Evolutionary conservation across 352 stramenopile genomes (phyloP), one percentile per base, ranked within the genome.

Genomic region (Globisporangium mamillatum): DNA sequence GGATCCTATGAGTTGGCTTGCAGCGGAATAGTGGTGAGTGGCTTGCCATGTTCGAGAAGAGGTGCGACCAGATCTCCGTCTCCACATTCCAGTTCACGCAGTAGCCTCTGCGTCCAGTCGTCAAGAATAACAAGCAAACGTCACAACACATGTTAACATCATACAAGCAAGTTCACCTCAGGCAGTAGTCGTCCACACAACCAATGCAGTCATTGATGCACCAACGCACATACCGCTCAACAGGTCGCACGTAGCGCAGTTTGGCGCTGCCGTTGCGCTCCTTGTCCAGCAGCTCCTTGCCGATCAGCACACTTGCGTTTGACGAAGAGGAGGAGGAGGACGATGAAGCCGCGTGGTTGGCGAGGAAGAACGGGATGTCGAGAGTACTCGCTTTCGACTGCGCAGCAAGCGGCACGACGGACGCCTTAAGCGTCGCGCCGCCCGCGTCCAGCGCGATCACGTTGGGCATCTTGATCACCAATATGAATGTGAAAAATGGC

Each of bases 71-170:
- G 8, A 93, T 64, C 36, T 91, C 85, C 4, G 69, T 79, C 71
- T 91, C 82, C 10, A 91, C 71, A 63, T 93, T 93, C 85, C 85
- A 93, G 58, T 93, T 93, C 48, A 93, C 83, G 53, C 82, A 91
- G 65, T 91, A 93, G 20, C 85, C 85, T n/a, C 84, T 91, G 58
- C 24, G 60, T 27, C 22, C 38, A 38, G 16, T 24, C n/a, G 63
- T 18, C 4, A 57, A 27, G 9, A 27, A 52, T 14, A 27, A 55
- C 1, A 36, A 25, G 29, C 16, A 59, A 36, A 24, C 38, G 36
- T 16, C 36, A 12, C 20, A 58, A n/a, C 20, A 22, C 7, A 53
- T 18, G 9, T 41, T 10, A 36, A 9, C 20, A 67, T 53, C 41
- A 63, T 53, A 12, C 18, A 50, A 8, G 16, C 41, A 50, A 0